Evolutionary conservation across 768 basidiomycete genomes (phyloP).

Genomic region (Cubamyces lactineus): DNA sequence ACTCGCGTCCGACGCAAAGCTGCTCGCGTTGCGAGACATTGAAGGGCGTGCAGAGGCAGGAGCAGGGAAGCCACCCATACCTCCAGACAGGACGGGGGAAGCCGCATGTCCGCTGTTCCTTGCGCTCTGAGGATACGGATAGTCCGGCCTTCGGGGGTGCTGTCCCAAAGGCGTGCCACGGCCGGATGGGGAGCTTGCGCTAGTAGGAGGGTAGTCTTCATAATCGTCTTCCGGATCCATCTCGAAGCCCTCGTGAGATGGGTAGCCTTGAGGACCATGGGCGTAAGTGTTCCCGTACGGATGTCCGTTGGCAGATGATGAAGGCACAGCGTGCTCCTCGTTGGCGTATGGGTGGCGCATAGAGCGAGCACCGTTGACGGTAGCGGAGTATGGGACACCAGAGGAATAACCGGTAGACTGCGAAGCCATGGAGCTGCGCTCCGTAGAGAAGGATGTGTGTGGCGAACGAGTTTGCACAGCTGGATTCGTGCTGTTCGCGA

Average conservation of each 20-base stretch:
- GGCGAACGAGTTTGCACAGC: conserved; percentile 39
- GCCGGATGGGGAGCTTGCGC: conserved; percentile 54
- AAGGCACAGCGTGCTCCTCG: conserved; percentile 25
- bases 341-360: conserved; percentile 33
- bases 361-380: conserved; percentile 23
- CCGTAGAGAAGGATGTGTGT: conserved; percentile 24
- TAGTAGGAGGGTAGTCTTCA: conserved; percentile 70
- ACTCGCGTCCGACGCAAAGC: conserved; percentile 48
- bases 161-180: conserved; percentile 73
- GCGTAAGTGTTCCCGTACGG: conserved; percentile 34
- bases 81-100: conserved; percentile 20
- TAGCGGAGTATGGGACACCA: conserved; percentile 26
- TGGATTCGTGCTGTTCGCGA: conserved; percentile 52
- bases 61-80: conserved; percentile 38
- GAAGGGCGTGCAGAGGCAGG: conserved; percentile 42
- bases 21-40: conserved; percentile 50
- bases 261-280: conserved; percentile 57
- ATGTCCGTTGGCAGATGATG: conserved; percentile 17
- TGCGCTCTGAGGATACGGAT: conserved; percentile 24
- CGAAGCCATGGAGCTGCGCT: conserved; percentile 31
- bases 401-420: conserved; percentile 27
- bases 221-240: conserved; percentile 74
- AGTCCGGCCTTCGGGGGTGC: conserved; percentile 44
- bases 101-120: conserved; percentile 20
- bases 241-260: conserved; percentile 70